phyloP scores from a whole-genome alignment of 768 basidiomycete species.

The Auriscalpium vulgare region DNA sequence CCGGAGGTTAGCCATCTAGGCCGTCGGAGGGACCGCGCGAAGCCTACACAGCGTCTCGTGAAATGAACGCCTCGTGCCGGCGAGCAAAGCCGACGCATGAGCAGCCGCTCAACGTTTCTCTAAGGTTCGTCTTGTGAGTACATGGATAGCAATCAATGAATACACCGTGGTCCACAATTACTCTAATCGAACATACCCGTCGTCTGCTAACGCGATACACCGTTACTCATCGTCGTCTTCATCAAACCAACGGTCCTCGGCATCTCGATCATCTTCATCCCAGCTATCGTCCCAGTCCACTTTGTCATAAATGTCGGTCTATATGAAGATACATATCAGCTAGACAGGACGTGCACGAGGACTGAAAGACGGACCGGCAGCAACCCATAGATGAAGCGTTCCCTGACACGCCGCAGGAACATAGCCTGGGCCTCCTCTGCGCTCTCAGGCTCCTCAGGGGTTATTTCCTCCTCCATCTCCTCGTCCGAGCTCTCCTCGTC shows the following conservation, averaged over 20 bases:
- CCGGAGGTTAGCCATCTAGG: no score
- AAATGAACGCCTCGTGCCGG: background rate
- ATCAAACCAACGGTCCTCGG: conserved; percentile 70
- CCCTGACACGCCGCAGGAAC: conserved; percentile 58
- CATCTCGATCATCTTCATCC: conserved; percentile 52
- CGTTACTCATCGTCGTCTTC: conserved; percentile 37
- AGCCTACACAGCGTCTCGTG: background rate
- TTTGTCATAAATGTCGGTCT: conserved; percentile 63
- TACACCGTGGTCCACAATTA: no score
- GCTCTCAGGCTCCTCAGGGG: conserved; percentile 28
- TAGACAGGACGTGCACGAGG: background rate
- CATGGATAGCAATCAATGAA: no score
- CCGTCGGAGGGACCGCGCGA: background rate
- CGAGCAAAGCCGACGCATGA: background rate
- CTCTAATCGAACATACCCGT: no score
- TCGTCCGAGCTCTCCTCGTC: conserved; percentile 43
- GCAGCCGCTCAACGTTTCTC: background rate
- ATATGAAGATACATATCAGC: conserved; percentile 5
- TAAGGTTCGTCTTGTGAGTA: no score
- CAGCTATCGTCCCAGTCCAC: conserved; percentile 73
- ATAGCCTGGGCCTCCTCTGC: conserved; percentile 37
- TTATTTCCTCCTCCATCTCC: conserved; percentile 28
- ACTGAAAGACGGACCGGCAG: conserved; percentile 46
- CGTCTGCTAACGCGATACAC: no score
- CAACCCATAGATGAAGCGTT: conserved; percentile 68